Base-by-base conservation (phyloP, 2,329 filamentous ascomycete species). In the Apiospora phragmitis region DNA sequence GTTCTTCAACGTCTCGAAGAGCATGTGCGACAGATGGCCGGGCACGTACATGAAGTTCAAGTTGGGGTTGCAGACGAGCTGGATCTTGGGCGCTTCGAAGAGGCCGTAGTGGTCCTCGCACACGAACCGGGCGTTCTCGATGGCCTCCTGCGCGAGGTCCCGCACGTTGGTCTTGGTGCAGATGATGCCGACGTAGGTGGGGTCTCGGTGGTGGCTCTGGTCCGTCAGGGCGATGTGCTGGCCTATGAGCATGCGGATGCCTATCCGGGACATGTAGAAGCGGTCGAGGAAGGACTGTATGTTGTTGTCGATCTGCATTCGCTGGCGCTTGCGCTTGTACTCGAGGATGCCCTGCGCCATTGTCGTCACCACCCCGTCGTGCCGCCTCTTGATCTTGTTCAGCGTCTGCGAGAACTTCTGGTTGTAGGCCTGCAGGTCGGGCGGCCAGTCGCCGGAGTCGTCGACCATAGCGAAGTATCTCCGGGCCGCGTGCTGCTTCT, bases 1-100 rank as follows among this genome's bases (percentile, higher is more conserved):
- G 87, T 99, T 99, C 86, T 99, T 99, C 80, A 99, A 87, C 1
- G 96, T 99, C 85, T 99, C 96, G 82, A 99, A 99, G 68, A 99
- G 92, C 96, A 99, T 99, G 84, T 99, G 96, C 76, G 94, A 97
- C 81, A 99, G 81, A 83, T 99, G 96, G n/a, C 96, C 96, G 0
- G 96, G 96, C 69, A 99, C 96, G 80, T 99, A 99, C 96, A 99
- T 99, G 85, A 99, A 99, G 86, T 97, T 92, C 78, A 99, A 88
- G 81, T 97, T 91, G 24, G 94, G 93, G 78, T 95, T 94, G 86
- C 96, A 99, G 72, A 99, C 94, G 70, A 99, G 92, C 83, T 98
- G 95, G 75, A 99, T 92, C 82, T 97, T 97, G 70, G 96, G 96
- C 11, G 96, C 95, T 79, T 98, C 95, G 78, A 98, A 99, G 14